These are phyloP conservation scores for Coemansia sp. DNA, from an alignment of 192 early-diverging fungal species.

Conservation along the genomic window DNA sequence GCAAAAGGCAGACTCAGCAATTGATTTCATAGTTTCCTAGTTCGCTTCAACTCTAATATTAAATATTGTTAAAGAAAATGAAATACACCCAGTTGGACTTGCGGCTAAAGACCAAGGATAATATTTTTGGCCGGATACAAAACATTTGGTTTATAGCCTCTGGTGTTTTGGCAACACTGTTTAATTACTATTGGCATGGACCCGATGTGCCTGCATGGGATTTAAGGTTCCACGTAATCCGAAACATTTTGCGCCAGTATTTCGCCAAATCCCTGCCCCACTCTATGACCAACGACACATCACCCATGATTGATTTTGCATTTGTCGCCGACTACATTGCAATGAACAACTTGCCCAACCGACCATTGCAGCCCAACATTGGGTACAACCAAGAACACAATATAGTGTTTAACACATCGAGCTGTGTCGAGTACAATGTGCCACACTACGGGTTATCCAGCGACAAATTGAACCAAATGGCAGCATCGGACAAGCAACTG, in stretches of 20 bases:
- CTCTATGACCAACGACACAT: slow-evolving; percentile 19
- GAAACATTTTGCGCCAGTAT: slow-evolving; percentile 29
- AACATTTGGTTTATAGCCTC: slow-evolving; percentile 37
- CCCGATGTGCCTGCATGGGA: slow-evolving; percentile 23
- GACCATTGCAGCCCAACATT: slow-evolving; percentile 10
- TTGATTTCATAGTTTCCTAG: no score
- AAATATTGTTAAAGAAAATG: background rate
- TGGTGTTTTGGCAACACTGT: slow-evolving; percentile 6
- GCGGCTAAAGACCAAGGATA: slow-evolving; percentile 33
- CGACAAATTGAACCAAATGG: slow-evolving; percentile 22
- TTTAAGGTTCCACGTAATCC: slow-evolving; percentile 41
- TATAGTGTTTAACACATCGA: slow-evolving; percentile 8
- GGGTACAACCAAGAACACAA: slow-evolving; percentile 36
- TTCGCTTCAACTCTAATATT: no score
- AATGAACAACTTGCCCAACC: slow-evolving; percentile 33
- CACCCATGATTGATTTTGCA: slow-evolving; percentile 32
- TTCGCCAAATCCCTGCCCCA: slow-evolving; percentile 43
- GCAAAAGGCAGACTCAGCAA: no score
- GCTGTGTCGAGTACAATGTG: slow-evolving; percentile 17
- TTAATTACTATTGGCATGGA: slow-evolving; percentile 41
- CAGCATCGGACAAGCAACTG: slow-evolving; percentile 9
- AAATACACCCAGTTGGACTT: slow-evolving; percentile 7
- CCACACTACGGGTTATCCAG: slow-evolving; percentile 22
- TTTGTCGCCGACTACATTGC: slow-evolving; percentile 37
- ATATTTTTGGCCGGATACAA: slow-evolving; percentile 20